Evolutionary conservation across 345 rosid genomes (phyloP), one percentile per base, ranked within the genome.

Genomic region (Rhizophora mangle): DNA sequence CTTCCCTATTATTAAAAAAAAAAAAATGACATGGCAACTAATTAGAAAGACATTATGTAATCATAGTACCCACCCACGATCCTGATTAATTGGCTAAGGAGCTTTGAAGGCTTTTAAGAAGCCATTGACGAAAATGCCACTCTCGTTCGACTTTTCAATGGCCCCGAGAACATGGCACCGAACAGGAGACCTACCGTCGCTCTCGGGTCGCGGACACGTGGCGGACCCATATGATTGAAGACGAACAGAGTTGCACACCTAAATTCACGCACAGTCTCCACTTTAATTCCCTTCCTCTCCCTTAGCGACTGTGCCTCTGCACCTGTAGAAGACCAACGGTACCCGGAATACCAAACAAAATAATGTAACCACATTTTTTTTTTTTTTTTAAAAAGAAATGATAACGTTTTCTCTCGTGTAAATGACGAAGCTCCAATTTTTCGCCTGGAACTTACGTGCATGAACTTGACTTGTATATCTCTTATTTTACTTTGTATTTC

Each of bases 161-260:
- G n/a, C 64, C 54, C 57, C 57, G 59, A 39, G 51, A 64, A 57
- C 18, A 43, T 43, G 49, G 49, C 49, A 53, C 22, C 10, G 47
- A 46, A 52, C 24, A 20, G 64, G 73, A 74, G 75, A 67, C 47
- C 53, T 21, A 63, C 68, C 82, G 77, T 56, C 67, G 53, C 64
- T 15, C 26, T 68, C 68, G 82, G 72, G n/a, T 65, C 31, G 1
- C 34, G 47, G 19, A 78, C 77, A 78, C 81, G 76, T 79, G 85
- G 71, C 77, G 58, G 26, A 30, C 32, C 74, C 74, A 74, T 61
- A 60, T 54, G 26, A 69, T 10, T 34, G 49, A 43, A 43, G 49
- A 13, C 30, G 30, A 31, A 34, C 43, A 46, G 39, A 1, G 51
- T 32, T 46, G 24, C 24, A 20, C 58, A 37, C 76, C 82, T 61